Base-by-base conservation (phyloP, 345 rosid species). In the Triadica sebifera region DNA sequence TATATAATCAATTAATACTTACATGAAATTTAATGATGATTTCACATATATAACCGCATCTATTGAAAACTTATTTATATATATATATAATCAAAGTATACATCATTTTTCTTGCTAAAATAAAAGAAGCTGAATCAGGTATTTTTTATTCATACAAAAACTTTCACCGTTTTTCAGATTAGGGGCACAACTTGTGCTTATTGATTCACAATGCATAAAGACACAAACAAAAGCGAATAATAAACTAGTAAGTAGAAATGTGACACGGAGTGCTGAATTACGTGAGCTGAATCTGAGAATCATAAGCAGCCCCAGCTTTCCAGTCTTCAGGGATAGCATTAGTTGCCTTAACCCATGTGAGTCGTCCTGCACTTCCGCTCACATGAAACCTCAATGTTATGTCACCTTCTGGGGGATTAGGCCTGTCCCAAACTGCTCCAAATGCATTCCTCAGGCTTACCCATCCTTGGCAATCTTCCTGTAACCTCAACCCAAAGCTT, bases 391-490 rank as follows among this genome's bases (percentile, higher is more conserved):
- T 86, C 74, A 90, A 74, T 2, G 59, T 73, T 29, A 91, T 76
- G 2, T 29, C 13, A 0, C 90, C 98, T 17, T 46, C 53, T 39
- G 97, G 97, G 12, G 94, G 97, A 46, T 74, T 89, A 0, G 80
- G 69, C 24, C 57, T 45, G 84, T 92, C 98, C 37, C 78, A 93
- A 47, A 92, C 96, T 4, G 89, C 93, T 29, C 94, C 97, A 50
- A 70, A 88, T 4, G 81, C 93, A 82, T 87, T 88, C 78, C 97
- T 86, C 98, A 92, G 88, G 13, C 85, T 77, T 71, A 5, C 25
- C 98, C 97, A 92, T 53, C 86, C 82, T 66, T 84, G 80, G 73
- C 85, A 74, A 62, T 87, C 90, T 77, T 85, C 92, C 94, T 90
- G 82, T 71, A 57, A 0, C 16, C 3, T n/a, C 34, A 15, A 43